phyloP scores from a whole-genome alignment of 768 basidiomycete genomes.

The Calocera viscosa region DNA sequence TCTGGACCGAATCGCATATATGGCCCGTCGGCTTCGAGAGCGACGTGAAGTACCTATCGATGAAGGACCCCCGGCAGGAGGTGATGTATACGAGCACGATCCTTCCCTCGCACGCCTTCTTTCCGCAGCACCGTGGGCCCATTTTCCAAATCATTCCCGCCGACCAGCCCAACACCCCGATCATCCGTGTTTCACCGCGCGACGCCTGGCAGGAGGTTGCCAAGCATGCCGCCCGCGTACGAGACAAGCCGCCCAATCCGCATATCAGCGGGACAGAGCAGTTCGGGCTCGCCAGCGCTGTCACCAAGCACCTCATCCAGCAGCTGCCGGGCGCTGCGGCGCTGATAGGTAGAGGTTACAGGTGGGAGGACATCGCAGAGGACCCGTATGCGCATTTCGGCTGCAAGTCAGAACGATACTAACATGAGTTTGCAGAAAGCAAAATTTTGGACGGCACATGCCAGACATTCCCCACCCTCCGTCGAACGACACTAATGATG shows the following conservation, averaged over 20 bases:
- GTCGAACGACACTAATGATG: constrained; percentile 1
- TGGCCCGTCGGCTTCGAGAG: constrained; percentile 5
- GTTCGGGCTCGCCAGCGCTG: neutral
- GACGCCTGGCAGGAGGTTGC: neutral
- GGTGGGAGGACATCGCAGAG: constrained; percentile 1
- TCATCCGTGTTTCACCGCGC: neutral
- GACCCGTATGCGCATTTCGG: neutral
- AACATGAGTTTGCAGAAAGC: neutral
- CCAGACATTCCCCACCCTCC: constrained; percentile 1
- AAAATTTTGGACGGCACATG: neutral
- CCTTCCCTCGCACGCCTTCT: neutral
- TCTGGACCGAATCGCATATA: neutral
- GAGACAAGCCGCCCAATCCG: neutral
- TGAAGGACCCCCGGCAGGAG: neutral
- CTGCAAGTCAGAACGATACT: neutral
- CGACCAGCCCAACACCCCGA: neutral
- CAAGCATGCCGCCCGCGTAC: neutral
- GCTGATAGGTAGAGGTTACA: neutral
- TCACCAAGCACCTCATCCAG: neutral
- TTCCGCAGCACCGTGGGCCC: neutral
- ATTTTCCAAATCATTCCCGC: neutral
- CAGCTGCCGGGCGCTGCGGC: neutral
- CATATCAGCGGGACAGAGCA: constrained; percentile 5
- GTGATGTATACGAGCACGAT: neutral
- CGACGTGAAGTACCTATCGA: neutral